phyloP scores from a whole-genome alignment of 1,284 basidiomycete genomes.

The Takashimella tepidaria region DNA sequence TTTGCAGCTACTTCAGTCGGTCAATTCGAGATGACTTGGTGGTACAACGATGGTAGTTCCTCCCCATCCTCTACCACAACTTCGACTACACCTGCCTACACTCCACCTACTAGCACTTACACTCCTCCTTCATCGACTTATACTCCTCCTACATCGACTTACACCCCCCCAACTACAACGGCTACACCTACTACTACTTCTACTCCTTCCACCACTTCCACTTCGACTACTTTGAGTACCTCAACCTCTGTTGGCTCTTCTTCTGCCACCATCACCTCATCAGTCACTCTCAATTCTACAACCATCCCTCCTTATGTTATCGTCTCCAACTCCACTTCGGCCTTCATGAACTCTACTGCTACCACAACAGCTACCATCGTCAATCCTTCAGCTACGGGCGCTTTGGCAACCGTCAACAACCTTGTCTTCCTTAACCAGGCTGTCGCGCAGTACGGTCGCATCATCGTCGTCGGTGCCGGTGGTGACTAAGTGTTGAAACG shows the following conservation, averaged over 20 bases:
- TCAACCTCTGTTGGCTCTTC: slow-evolving; percentile 31
- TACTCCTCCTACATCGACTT: slow-evolving; percentile 21
- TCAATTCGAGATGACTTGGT: slow-evolving; percentile 59
- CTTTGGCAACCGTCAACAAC: slow-evolving; percentile 22
- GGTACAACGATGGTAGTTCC: slow-evolving; percentile 47
- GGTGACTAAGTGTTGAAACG: too few relatives aligned
- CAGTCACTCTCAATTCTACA: slow-evolving; percentile 1
- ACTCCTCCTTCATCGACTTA: slow-evolving; percentile 8
- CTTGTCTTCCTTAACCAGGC: slow-evolving; percentile 33
- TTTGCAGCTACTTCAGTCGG: slow-evolving; percentile 49
- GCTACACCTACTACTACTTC: slow-evolving; percentile 29
- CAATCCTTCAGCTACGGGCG: slow-evolving; percentile 6
- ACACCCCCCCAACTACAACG: slow-evolving; percentile 31
- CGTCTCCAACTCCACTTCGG: slow-evolving; percentile 5
- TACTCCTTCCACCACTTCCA: slow-evolving; percentile 22
- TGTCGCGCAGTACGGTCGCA: slow-evolving; percentile 33
- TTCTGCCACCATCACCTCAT: slow-evolving; percentile 31
- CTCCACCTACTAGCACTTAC: slow-evolving; percentile 20
- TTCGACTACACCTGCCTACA: slow-evolving; percentile 21
- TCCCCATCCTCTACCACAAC: slow-evolving; percentile 19
- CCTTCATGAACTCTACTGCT: slow-evolving; percentile 11
- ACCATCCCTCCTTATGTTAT: slow-evolving; percentile 1
- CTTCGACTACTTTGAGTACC: slow-evolving; percentile 30
- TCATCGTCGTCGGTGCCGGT: slow-evolving; percentile 34
- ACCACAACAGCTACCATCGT: slow-evolving; percentile 3